These are phyloP conservation scores for Lachnellula cervina DNA, from an alignment of 2,329 filamentous ascomycete species.

Conservation along the genomic window DNA sequence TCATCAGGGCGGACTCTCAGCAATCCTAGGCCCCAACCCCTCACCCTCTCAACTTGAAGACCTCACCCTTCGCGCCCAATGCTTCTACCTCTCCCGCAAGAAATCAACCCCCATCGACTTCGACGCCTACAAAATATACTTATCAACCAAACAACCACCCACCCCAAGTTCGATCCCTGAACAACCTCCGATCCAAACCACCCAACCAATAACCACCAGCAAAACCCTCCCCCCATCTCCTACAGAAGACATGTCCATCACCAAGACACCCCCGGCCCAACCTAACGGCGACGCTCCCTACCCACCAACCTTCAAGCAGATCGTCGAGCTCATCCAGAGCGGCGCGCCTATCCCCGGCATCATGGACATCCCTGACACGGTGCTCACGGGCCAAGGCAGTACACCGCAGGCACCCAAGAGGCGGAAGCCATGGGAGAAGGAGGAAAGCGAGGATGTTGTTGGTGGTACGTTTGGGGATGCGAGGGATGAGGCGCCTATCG, in stretches of 20 bases:
- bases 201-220: not conserved
- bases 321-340: constrained; percentile 77
- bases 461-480: constrained; percentile 28
- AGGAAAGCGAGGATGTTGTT: constrained; percentile 30
- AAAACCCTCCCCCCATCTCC: no score
- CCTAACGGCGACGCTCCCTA: constrained; percentile 55
- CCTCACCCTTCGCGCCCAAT: constrained; percentile 61
- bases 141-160: constrained; percentile 14
- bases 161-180: constrained; percentile 5
- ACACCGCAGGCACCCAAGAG: constrained; percentile 41
- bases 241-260: no score
- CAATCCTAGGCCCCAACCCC: constrained; percentile 57
- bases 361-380: constrained; percentile 75
- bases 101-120: constrained; percentile 56
- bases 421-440: constrained; percentile 74
- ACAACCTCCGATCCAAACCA: constrained; percentile 1
- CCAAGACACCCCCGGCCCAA: not conserved
- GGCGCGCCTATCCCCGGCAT: constrained; percentile 84
- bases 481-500: constrained; percentile 22
- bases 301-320: constrained; percentile 76
- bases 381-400: constrained; percentile 60
- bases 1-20: constrained; percentile 51
- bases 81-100: constrained; percentile 58
- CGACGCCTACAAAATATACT: constrained; percentile 61
- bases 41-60: constrained; percentile 49